Conservation (phyloP, 1,139 yeast genomes). For the Hansenula lynferdii region DNA sequence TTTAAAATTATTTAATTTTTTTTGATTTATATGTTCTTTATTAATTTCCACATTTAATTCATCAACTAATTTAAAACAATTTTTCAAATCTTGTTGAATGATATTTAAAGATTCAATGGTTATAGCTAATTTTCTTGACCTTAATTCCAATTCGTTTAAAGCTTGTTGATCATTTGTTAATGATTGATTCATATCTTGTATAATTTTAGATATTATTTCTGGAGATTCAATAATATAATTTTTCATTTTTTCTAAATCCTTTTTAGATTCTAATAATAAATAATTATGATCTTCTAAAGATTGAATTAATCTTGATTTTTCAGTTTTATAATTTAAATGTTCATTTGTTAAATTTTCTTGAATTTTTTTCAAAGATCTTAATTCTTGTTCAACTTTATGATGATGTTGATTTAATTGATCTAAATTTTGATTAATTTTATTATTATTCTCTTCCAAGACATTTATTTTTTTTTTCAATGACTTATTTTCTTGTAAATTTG, state of each 20-base stretch:
- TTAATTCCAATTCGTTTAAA: conserved; percentile 39
- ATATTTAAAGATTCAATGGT: conserved; percentile 57
- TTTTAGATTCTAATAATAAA: conserved; percentile 46
- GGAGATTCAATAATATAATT: conserved; percentile 63
- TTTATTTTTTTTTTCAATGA: conserved; percentile 39
- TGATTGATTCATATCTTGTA: conserved; percentile 49
- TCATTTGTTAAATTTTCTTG: conserved; percentile 67
- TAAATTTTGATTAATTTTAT: conserved; percentile 28
- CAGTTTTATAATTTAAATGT: conserved; percentile 60
- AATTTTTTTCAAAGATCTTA: conserved; percentile 54
- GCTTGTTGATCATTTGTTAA: conserved; percentile 38
- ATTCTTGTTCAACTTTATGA: conserved; percentile 53
- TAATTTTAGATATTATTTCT: conserved; percentile 47
- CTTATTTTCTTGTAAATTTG: conserved; percentile 35
- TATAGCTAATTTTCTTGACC: conserved; percentile 45
- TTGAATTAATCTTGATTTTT: conserved; percentile 52
- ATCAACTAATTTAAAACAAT: conserved; percentile 47
- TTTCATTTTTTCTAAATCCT: conserved; percentile 55
- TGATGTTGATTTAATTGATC: conserved; percentile 54
- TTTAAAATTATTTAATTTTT: conserved; percentile 36
- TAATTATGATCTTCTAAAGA: conserved; percentile 33
- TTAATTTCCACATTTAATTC: conserved; percentile 51
- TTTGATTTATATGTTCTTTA: conserved; percentile 40
- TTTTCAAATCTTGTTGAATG: conserved; percentile 51
- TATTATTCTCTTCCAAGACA: conserved; percentile 31